phyloP scores from a whole-genome alignment of 2,329 filamentous ascomycete genomes.

The Pseudodiploospora longispora region DNA sequence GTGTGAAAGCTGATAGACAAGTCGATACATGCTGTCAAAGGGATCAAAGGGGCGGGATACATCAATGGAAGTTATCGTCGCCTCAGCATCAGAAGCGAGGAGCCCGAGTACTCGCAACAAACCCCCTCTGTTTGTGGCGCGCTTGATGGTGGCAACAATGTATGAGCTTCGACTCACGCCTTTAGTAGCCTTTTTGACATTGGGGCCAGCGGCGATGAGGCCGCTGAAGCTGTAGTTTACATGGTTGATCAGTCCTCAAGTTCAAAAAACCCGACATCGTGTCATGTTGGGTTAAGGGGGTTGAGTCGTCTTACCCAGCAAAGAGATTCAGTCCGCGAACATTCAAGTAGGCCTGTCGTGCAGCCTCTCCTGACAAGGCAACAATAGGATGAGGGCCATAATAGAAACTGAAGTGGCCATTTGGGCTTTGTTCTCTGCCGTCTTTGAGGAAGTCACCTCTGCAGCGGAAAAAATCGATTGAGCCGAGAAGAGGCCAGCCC shows the following conservation, averaged over 20 bases:
- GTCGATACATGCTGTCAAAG: conserved; percentile 43
- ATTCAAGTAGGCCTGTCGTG: conserved; percentile 36
- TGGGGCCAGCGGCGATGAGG: conserved; percentile 23
- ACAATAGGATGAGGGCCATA: conserved; percentile 37
- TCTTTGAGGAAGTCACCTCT: conserved; percentile 35
- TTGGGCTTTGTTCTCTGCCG: conserved; percentile 20
- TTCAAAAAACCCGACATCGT: too few relatives aligned
- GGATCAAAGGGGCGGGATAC: conserved; percentile 30
- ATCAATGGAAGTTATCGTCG: conserved; percentile 3
- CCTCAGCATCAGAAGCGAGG: too few relatives aligned
- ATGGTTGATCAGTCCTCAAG: too few relatives aligned
- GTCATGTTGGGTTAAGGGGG: too few relatives aligned
- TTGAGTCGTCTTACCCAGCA: conserved; percentile 27
- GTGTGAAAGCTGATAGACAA: conserved; percentile 51
- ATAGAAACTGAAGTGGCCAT: conserved; percentile 41
- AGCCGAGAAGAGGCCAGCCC: conserved; percentile 34
- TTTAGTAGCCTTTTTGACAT: conserved; percentile 11
- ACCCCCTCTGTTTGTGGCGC: conserved; percentile 24
- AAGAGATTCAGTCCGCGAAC: conserved; percentile 33
- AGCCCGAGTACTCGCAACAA: too few relatives aligned
- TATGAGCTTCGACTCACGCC: conserved; percentile 14
- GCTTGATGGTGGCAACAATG: conserved; percentile 22
- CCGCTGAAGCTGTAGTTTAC: background rate
- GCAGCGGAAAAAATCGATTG: conserved; percentile 36
- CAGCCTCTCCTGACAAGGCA: conserved; percentile 33